A percentile compares a stretch with the other conserved stretches of the same genome.
phyloP scores from a whole-genome alignment of 2,329 filamentous ascomycete genomes.

The Bipolaris zeicola region DNA sequence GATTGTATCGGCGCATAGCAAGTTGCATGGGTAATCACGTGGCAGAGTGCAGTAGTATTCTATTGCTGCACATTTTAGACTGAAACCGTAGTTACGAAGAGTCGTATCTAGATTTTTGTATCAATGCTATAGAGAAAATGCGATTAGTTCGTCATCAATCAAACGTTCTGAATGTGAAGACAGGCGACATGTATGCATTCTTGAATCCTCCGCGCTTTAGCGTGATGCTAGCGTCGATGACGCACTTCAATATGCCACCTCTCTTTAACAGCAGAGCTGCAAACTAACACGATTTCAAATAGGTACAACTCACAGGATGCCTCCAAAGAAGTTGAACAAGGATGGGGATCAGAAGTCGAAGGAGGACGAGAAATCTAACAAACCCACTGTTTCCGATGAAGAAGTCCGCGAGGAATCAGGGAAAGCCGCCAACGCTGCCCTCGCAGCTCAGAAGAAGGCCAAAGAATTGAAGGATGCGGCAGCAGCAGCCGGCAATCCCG shows the following conservation, averaged over 20 bases:
- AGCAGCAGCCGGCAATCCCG: constrained; percentile 22
- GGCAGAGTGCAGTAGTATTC: no score
- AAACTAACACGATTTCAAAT: neutral
- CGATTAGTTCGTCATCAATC: no score
- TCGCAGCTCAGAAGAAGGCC: constrained; percentile 25
- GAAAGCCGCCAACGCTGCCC: constrained; percentile 25
- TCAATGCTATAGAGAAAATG: no score
- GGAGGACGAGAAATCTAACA: constrained; percentile 2
- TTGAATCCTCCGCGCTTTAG: constrained; percentile 1
- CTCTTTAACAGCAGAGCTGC: neutral
- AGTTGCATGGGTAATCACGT: no score
- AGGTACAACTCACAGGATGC: constrained; percentile 5
- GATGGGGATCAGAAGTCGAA: neutral
- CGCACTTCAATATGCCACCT: constrained; percentile 1
- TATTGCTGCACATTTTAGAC: neutral
- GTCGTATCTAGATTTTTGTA: no score
- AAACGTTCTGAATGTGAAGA: neutral
- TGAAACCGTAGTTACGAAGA: neutral
- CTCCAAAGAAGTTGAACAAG: constrained; percentile 10
- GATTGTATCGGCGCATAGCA: no score
- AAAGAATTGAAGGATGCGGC: constrained; percentile 28
- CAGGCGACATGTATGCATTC: constrained; percentile 1
- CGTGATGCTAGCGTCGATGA: constrained; percentile 14
- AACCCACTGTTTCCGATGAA: constrained; percentile 23
- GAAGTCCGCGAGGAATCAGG: constrained; percentile 28